phyloP scores from a whole-genome alignment of 208 protist species.

The Acanthamoeba castellanii region DNA sequence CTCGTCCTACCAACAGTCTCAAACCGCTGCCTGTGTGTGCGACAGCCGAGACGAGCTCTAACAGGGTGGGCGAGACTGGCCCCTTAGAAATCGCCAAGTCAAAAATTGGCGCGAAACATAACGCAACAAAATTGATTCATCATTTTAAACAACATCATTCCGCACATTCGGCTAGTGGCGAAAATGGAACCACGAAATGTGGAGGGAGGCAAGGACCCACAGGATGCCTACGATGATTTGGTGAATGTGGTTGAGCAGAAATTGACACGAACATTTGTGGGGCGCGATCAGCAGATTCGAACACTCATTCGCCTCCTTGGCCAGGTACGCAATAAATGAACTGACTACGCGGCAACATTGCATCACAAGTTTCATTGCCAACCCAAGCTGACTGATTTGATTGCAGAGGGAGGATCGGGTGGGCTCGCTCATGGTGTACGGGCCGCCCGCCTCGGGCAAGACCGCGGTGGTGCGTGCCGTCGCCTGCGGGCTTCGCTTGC shows the following conservation, averaged over 20 bases:
- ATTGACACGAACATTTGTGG: slow-evolving; percentile 10
- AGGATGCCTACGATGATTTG: not conserved
- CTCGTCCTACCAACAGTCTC: not conserved
- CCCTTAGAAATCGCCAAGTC: not conserved
- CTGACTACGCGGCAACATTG: not conserved
- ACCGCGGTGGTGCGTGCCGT: slow-evolving; percentile 6
- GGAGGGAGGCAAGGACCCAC: not conserved
- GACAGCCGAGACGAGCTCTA: not conserved
- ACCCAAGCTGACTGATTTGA: not conserved
- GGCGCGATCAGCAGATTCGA: slow-evolving; percentile 6
- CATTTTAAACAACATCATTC: not conserved
- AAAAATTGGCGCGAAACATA: not conserved
- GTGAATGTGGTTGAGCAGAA: not conserved
- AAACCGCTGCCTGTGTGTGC: not conserved
- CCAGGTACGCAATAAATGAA: not conserved
- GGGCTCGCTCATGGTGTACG: slow-evolving; percentile 7
- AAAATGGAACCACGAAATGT: not conserved
- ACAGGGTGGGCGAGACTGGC: not conserved
- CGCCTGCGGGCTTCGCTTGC: slow-evolving; percentile 38
- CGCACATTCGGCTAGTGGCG: not conserved
- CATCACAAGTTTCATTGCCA: not conserved
- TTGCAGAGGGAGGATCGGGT: slow-evolving; percentile 12
- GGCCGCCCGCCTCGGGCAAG: slow-evolving; percentile 41
- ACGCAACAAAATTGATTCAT: not conserved
- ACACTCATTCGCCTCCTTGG: slow-evolving; percentile 4